Conservation (phyloP, 352 stramenopile species). For the Phytophthora gonapodyides region DNA sequence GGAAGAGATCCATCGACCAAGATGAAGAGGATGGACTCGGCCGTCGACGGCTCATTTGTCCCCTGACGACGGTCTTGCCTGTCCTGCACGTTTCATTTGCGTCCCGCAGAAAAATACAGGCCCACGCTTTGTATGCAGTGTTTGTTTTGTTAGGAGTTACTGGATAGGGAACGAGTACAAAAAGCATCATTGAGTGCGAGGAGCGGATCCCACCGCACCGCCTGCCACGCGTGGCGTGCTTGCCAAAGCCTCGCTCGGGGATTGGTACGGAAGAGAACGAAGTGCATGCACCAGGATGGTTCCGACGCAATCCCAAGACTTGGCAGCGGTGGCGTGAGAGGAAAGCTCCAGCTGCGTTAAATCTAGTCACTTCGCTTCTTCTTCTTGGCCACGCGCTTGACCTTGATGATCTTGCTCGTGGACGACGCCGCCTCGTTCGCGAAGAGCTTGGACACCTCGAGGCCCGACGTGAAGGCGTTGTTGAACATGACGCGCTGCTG, state of each 20-base stretch:
- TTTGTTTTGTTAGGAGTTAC: slow-evolving; percentile 35
- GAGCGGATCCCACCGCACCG: slow-evolving; percentile 9
- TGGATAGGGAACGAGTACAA: slow-evolving; percentile 34
- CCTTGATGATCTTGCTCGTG: slow-evolving; percentile 78
- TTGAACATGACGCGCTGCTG: slow-evolving; percentile 93
- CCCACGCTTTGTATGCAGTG: slow-evolving; percentile 2
- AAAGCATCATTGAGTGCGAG: slow-evolving; percentile 30
- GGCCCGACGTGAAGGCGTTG: slow-evolving; percentile 85
- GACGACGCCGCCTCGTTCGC: slow-evolving; percentile 80
- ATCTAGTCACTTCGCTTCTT: slow-evolving; percentile 71
- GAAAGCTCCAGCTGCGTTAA: slow-evolving; percentile 11
- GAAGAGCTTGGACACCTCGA: slow-evolving; percentile 90
- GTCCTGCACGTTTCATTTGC: slow-evolving; percentile 20
- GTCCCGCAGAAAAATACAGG: too few relatives aligned
- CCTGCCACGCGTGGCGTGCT: slow-evolving; percentile 15
- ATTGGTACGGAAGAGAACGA: slow-evolving; percentile 9
- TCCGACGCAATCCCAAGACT: slow-evolving; percentile 6
- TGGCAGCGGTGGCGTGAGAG: too few relatives aligned
- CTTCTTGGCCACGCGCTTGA: slow-evolving; percentile 89
- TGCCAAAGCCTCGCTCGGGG: background rate
- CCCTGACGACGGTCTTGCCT: slow-evolving; percentile 21
- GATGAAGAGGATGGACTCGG: background rate
- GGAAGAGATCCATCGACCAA: too few relatives aligned
- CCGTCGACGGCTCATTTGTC: slow-evolving; percentile 1
- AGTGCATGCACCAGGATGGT: slow-evolving; percentile 6